Evolutionary conservation across 805 yeast species (phyloP), one percentile per base, ranked within the genome.

Genomic region (Ogataea henricii): DNA sequence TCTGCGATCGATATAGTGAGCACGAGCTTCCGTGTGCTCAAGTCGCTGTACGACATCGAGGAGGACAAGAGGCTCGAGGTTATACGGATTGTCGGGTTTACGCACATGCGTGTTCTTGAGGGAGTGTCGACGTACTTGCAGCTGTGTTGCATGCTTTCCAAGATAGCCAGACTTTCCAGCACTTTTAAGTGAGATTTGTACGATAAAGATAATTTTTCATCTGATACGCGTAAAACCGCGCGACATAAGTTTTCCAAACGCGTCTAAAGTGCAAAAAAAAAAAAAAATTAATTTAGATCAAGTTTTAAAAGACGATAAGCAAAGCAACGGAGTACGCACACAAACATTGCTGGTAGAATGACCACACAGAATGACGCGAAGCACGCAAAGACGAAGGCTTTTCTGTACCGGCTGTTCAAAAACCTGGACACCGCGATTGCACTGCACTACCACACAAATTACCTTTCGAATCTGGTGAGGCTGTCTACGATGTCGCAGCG

Each of bases 1-100:
- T 83, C 92, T 12, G 94, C 97, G 0, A 87, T 89, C 22, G 99
- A 94, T 68, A 88, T 94, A 36, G 89, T 91, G 4, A 84, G 96
- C 1, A 90, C 96, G 46, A 81, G 91, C 60, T 94, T 94, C 70
- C 80, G 88, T 53, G 98, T 94, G 8, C 79, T 89, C 22, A 92
- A 91, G 68, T 79, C 85, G 1, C 61, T 94, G 50, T 82, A 77
- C 7, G 84, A 82, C 16, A 70, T 89, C 7, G 76, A 74, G 35
- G 98, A 94, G 63, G 76, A 75, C 43, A 74, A 73, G 47, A 71
- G 96, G 53, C 72, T 94, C 51, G 92, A 86, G 49, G 78, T 86
- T 62, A 84, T 94, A 54, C 83, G 83, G 62, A 90, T 87, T 57
- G 89, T 94, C 38, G 99, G 99, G 4, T 81, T 87, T 53, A 81